A percentile compares a stretch with the other conserved stretches of the same genome.
Evolutionary conservation across 192 early-diverging fungal genomes (phyloP).

Genomic region (Dissophora ornata): DNA sequence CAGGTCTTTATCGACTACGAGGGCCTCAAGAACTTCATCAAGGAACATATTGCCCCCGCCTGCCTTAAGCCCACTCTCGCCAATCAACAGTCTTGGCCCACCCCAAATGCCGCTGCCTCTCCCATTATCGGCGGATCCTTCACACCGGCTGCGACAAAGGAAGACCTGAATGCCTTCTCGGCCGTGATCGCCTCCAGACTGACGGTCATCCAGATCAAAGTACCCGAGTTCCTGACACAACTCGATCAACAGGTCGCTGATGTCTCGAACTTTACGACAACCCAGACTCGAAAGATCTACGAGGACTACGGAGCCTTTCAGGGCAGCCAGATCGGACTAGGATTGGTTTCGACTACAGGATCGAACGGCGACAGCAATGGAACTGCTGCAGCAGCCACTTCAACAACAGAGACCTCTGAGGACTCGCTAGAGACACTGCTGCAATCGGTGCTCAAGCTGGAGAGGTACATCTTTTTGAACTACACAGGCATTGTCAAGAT

Average conservation of each 20-base stretch:
- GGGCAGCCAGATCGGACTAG: conserved; percentile 29
- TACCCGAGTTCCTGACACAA: conserved; percentile 74
- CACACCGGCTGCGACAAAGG: conserved; percentile 22
- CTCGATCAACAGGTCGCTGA: conserved; percentile 76
- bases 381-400: conserved; percentile 3
- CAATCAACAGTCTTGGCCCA: conserved; percentile 48
- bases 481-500: conserved; percentile 89
- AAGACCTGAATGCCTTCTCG: conserved; percentile 64
- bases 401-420: conserved; percentile 41
- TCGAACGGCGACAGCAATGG: background rate
- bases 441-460: conserved; percentile 74
- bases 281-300: conserved; percentile 46
- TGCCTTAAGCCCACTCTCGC: conserved; percentile 63
- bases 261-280: conserved; percentile 61
- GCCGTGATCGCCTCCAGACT: conserved; percentile 67
- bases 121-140: conserved; percentile 45
- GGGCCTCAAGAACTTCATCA: conserved; percentile 73
- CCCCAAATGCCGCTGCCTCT: conserved; percentile 48
- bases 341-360: conserved; percentile 2
- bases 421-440: conserved; percentile 58
- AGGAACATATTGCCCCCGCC: conserved; percentile 66
- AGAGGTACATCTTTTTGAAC: conserved; percentile 87
- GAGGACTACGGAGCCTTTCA: conserved; percentile 45
- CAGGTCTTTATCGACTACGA: conserved; percentile 78
- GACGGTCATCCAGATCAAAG: conserved; percentile 63